Evolutionary conservation across 2,329 filamentous ascomycete genomes (phyloP).

Genomic region (Rutstroemia sp.): DNA sequence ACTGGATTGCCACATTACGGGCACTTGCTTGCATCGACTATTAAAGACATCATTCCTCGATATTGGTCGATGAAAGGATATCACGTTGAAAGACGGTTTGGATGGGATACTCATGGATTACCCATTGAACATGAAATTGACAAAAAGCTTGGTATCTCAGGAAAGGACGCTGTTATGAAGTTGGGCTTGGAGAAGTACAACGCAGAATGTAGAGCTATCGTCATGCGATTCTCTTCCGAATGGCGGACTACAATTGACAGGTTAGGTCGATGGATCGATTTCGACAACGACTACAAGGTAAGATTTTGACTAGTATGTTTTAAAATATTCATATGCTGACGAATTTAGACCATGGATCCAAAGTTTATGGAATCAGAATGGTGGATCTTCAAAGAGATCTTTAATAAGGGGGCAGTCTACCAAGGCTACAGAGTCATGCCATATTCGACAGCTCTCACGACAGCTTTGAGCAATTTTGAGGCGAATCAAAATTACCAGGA

Average conservation of each 20-base stretch:
- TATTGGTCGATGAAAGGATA: conserved; percentile 98
- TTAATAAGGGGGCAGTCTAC: conserved; percentile 84
- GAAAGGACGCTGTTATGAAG: conserved; percentile 78
- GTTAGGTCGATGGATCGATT: conserved; percentile 92
- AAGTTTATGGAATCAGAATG: conserved; percentile 92
- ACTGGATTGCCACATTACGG: conserved; percentile 62
- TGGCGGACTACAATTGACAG: conserved; percentile 86
- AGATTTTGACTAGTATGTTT: conserved; percentile 9
- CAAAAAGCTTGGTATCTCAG: conserved; percentile 86
- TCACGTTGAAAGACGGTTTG: conserved; percentile 86
- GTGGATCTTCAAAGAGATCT: conserved; percentile 95
- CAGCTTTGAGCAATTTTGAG: conserved; percentile 88
- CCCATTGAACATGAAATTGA: conserved; percentile 97
- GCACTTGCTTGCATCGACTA: conserved; percentile 77
- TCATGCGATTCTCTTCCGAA: conserved; percentile 82
- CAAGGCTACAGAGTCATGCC: conserved; percentile 90
- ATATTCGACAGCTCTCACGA: conserved; percentile 85
- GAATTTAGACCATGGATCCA: conserved; percentile 74
- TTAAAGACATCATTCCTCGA: conserved; percentile 93
- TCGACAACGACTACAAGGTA: conserved; percentile 94
- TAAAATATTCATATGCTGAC: conserved; percentile 12
- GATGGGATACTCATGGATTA: conserved; percentile 92
- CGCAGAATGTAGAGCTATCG: conserved; percentile 81
- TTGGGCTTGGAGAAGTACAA: conserved; percentile 88
- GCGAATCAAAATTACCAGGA: conserved; percentile 93